Evolutionary conservation across 2,329 filamentous ascomycete species (phyloP).

Genomic region (Teratosphaeriaceae sp.): DNA sequence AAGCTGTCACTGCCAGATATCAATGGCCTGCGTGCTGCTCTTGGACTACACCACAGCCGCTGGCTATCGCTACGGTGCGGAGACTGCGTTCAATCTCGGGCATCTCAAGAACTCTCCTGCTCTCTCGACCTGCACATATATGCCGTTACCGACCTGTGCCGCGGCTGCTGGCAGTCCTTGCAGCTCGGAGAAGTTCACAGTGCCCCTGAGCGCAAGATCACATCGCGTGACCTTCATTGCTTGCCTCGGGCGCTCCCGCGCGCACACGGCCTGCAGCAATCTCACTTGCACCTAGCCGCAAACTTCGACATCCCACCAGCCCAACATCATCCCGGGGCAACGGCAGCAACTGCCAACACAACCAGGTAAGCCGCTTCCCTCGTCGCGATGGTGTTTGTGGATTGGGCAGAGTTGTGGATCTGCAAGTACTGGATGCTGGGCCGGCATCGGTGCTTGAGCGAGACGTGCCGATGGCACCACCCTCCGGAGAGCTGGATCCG

Average conservation of each 20-base stretch:
- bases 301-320: background rate
- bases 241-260: background rate
- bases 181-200: background rate
- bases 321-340: background rate
- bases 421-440: constrained; percentile 17
- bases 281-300: background rate
- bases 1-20: too few relatives aligned
- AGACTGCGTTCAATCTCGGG: too few relatives aligned
- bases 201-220: background rate
- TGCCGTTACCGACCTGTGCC: too few relatives aligned
- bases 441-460: constrained; percentile 8
- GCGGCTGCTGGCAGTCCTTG: background rate
- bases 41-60: too few relatives aligned
- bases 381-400: constrained; percentile 16
- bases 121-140: too few relatives aligned
- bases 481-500: constrained; percentile 11
- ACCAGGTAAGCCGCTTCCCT: background rate
- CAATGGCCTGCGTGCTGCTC: too few relatives aligned
- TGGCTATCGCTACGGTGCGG: too few relatives aligned
- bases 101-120: too few relatives aligned
- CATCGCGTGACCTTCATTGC: background rate
- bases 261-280: too few relatives aligned
- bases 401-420: constrained; percentile 19
- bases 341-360: background rate
- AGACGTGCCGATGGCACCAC: constrained; percentile 14